Percentiles rank a stretch among this genome's conserved stretches.
Evolutionary conservation across 768 basidiomycete species (phyloP).

Genomic region (Hemileccinum impolitum): DNA sequence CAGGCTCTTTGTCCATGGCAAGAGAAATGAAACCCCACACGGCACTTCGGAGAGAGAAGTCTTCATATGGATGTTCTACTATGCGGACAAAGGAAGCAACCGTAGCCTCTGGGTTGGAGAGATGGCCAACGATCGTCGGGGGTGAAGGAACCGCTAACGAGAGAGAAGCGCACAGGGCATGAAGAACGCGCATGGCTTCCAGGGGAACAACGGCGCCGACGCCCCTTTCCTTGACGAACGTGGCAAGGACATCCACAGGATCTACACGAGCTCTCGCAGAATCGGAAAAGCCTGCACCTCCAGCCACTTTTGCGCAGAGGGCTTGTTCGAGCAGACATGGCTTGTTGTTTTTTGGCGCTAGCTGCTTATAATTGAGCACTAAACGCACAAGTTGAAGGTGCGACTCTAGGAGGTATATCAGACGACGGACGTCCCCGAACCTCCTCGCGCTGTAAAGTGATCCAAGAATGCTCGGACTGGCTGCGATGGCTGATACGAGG

Average conservation of each 20-base stretch:
- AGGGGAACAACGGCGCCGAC: slow-evolving; percentile 59
- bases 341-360: slow-evolving; percentile 38
- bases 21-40: slow-evolving; percentile 84
- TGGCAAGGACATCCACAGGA: slow-evolving; percentile 71
- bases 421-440: slow-evolving; percentile 62
- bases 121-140: slow-evolving; percentile 73
- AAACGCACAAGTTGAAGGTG: slow-evolving; percentile 60
- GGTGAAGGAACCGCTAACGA: slow-evolving; percentile 57
- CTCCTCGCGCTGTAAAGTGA: slow-evolving; percentile 62
- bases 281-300: slow-evolving; percentile 44
- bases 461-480: slow-evolving; percentile 55
- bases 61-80: slow-evolving; percentile 77
- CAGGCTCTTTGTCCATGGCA: slow-evolving; percentile 83
- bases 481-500: slow-evolving; percentile 65
- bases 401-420: slow-evolving; percentile 67
- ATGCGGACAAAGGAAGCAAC: slow-evolving; percentile 67
- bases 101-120: slow-evolving; percentile 72
- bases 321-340: slow-evolving; percentile 74
- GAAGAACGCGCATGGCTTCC: slow-evolving; percentile 65
- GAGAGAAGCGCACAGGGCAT: slow-evolving; percentile 63
- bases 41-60: slow-evolving; percentile 63
- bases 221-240: slow-evolving; percentile 62
- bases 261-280: slow-evolving; percentile 50
- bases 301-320: slow-evolving; percentile 60
- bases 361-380: slow-evolving; percentile 63